A percentile compares a stretch with the other conserved stretches of the same genome.
Conservation (phyloP, 139 green algal species). For the Zygnema circumcarinatum region DNA sequence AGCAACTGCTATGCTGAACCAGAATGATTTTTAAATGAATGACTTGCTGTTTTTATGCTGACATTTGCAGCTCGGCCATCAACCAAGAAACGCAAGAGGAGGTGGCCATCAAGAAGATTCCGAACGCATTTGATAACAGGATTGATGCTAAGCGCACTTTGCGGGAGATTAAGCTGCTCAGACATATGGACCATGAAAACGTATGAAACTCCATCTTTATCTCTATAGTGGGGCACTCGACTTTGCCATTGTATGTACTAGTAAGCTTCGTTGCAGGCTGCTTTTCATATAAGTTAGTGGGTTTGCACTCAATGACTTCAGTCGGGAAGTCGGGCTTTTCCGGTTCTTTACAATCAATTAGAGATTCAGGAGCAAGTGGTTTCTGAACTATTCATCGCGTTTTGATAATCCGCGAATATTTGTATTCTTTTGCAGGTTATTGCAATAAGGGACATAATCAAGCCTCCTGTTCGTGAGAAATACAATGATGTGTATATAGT, state of each 20-base stretch:
- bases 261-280: too few relatives aligned
- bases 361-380: too few relatives aligned
- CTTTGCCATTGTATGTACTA: too few relatives aligned
- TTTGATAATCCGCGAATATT: too few relatives aligned
- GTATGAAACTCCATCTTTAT: slow-evolving; percentile 38
- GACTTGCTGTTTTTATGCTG: too few relatives aligned
- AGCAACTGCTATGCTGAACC: too few relatives aligned
- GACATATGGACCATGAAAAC: slow-evolving; percentile 72
- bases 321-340: too few relatives aligned
- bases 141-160: slow-evolving; percentile 71
- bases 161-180: slow-evolving; percentile 72
- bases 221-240: neutral
- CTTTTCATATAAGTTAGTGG: too few relatives aligned
- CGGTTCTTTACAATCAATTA: too few relatives aligned
- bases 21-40: too few relatives aligned
- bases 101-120: slow-evolving; percentile 75
- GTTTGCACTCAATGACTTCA: too few relatives aligned
- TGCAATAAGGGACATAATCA: slow-evolving; percentile 64
- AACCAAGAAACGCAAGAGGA: slow-evolving; percentile 64
- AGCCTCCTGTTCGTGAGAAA: neutral
- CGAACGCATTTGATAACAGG: slow-evolving; percentile 70
- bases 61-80: slow-evolving; percentile 60
- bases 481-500: slow-evolving; percentile 74
- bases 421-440: slow-evolving; percentile 52
- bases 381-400: too few relatives aligned